Base-by-base conservation (phyloP, 257 asterid genomes). In the Solanum rostratum region DNA sequence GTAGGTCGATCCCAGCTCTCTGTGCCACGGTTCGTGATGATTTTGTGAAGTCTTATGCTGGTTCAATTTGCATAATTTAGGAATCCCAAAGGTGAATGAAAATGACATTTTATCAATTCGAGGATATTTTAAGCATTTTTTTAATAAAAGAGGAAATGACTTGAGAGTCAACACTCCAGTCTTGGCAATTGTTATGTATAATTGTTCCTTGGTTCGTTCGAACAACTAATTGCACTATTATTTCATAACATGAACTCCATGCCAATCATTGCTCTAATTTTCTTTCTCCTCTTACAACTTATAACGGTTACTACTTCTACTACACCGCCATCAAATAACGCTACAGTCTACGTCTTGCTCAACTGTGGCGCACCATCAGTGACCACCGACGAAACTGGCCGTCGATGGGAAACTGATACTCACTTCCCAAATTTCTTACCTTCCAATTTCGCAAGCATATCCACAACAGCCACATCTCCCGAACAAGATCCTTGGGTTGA, bases 401-500 rank as follows among this genome's bases (percentile, higher is more conserved):
- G 93, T 37, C 60, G 2, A 55, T 93, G 97, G 97, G 85, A 85
- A 15, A 68, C 88, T 5, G 95, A 92, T n/a, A 76, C 37, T 2
- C 29, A 85, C 5, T 24, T 80, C 46, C 62, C 88, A 0, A 78
- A 79, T 11, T 84, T 83, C 80, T 84, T 80, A 6, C 92, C 93
- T 0, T 9, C 86, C 0, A 84, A 87, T 22, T 62, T 84, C 83
- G 43, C 80, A 43, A 20, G 50, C 85, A 33, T 53, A 29, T 91
- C 97, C 18, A 2, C 19, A 2, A 15, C 85, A 6, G 79, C 86
- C 33, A 0, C 11, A 3, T 86, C 92, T 19, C 30, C 85, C 0
- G 5, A 7, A 9, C 85, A 79, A 80, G 49, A 27, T 68, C 13
- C 91, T 66, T 86, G 88, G 5, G 80, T 83, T 20, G 9, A 1